phyloP scores from a whole-genome alignment of 2,329 filamentous ascomycete species.

The Ophiostoma quercus region DNA sequence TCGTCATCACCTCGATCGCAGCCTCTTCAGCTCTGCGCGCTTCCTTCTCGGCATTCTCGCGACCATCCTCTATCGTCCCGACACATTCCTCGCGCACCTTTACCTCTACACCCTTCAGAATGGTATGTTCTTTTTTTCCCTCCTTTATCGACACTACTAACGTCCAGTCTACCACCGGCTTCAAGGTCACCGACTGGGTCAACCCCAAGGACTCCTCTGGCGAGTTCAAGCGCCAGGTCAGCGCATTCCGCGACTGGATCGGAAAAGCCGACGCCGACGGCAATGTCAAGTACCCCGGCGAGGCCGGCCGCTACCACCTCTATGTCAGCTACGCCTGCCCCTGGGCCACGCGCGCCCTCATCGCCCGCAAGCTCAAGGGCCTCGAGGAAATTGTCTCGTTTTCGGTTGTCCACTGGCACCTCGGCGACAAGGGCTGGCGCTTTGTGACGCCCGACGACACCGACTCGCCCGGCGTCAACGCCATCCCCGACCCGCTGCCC shows the following conservation, averaged over 20 bases:
- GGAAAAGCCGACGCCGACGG: conserved; percentile 50
- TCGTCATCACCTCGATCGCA: background rate
- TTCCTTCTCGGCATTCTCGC: background rate
- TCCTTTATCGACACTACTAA: background rate
- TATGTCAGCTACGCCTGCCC: conserved; percentile 93
- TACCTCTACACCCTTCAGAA: conserved; percentile 4
- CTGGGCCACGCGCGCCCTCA: conserved; percentile 85
- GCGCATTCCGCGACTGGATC: conserved; percentile 76
- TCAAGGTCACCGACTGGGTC: conserved; percentile 75
- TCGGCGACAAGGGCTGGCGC: conserved; percentile 70
- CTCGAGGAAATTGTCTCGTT: conserved; percentile 75
- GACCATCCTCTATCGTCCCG: background rate
- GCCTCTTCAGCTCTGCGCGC: background rate
- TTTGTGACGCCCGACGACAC: conserved; percentile 62
- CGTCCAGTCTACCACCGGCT: conserved; percentile 22
- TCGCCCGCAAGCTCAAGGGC: conserved; percentile 84
- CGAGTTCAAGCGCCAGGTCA: conserved; percentile 87
- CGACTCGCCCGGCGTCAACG: conserved; percentile 54
- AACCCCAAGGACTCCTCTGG: conserved; percentile 69
- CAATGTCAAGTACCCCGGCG: conserved; percentile 67
- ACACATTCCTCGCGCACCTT: background rate
- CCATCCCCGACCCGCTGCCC: conserved; percentile 62
- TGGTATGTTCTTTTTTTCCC: background rate
- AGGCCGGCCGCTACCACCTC: conserved; percentile 88
- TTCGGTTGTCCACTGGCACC: conserved; percentile 90